Percentiles rank a stretch among this genome's conserved stretches.
These are phyloP conservation scores for Arthrobotrys megalospora DNA, from an alignment of 2,329 filamentous ascomycete genomes.

Conservation along the genomic window DNA sequence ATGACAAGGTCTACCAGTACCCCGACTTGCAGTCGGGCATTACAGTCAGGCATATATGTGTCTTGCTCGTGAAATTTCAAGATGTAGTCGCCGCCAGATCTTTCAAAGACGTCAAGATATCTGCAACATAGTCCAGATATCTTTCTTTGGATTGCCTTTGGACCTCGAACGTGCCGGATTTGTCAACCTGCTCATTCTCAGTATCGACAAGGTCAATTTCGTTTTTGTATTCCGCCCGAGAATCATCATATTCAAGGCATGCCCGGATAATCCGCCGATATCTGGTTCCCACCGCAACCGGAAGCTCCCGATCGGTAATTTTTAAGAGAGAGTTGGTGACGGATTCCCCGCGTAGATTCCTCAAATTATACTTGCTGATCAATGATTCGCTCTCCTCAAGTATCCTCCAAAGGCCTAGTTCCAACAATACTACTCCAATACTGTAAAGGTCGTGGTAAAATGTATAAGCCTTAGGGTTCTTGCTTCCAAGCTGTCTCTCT, in stretches of 20 bases:
- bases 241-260: slow-evolving; percentile 23
- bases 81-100: slow-evolving; percentile 13
- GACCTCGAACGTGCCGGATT: slow-evolving; percentile 7
- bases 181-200: slow-evolving; percentile 1
- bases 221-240: slow-evolving; percentile 6
- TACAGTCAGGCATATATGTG: neutral
- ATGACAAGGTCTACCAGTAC: too few relatives aligned
- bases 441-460: slow-evolving; percentile 23
- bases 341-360: neutral
- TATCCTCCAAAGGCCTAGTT: slow-evolving; percentile 26
- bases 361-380: slow-evolving; percentile 12
- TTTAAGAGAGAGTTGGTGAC: slow-evolving; percentile 1
- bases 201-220: slow-evolving; percentile 1
- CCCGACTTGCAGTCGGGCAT: slow-evolving; percentile 4
- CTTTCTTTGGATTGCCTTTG: slow-evolving; percentile 16
- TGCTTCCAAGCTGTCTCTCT: slow-evolving; percentile 1
- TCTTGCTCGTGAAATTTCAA: slow-evolving; percentile 7
- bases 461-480: slow-evolving; percentile 5
- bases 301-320: slow-evolving; percentile 7
- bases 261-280: slow-evolving; percentile 2
- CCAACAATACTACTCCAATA: slow-evolving; percentile 23
- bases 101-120: slow-evolving; percentile 17
- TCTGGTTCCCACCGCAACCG: slow-evolving; percentile 14
- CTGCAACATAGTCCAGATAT: slow-evolving; percentile 10
- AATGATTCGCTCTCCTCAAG: neutral